Conservation (phyloP, 2,329 filamentous ascomycete species). For the Fusarium sulawesiense region DNA sequence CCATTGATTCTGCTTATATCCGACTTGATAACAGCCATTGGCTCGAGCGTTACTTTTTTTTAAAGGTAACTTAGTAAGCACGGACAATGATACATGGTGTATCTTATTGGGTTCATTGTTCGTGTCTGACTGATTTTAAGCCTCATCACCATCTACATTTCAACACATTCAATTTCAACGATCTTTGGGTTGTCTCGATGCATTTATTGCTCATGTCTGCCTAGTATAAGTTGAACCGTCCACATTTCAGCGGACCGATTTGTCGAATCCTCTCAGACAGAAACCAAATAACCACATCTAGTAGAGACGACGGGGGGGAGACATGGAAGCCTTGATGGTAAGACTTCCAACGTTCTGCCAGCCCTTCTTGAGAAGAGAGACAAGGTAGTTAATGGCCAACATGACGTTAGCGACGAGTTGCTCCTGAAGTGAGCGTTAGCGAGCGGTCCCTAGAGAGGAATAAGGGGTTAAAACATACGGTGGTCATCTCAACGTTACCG, state of each 20-base stretch:
- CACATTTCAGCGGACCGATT: slow-evolving; percentile 35
- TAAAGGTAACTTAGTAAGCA: background rate
- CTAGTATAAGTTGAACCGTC: slow-evolving; percentile 33
- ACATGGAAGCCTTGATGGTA: slow-evolving; percentile 99
- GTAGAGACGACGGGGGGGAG: slow-evolving; percentile 97
- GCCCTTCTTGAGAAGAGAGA: slow-evolving; percentile 99
- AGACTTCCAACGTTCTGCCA: slow-evolving; percentile 99
- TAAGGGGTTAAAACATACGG: background rate
- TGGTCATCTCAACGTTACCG: slow-evolving; percentile 95
- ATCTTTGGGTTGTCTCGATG: slow-evolving; percentile 21
- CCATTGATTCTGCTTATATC: background rate
- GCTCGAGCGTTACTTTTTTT: background rate
- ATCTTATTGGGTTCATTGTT: background rate
- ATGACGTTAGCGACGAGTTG: slow-evolving; percentile 99
- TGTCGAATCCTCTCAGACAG: slow-evolving; percentile 38
- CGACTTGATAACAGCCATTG: background rate
- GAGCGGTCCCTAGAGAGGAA: background rate
- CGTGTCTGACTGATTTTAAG: background rate
- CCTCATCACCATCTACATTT: background rate
- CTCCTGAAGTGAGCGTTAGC: slow-evolving; percentile 64
- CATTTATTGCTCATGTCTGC: slow-evolving; percentile 37
- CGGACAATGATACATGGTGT: background rate
- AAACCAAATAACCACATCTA: slow-evolving; percentile 63
- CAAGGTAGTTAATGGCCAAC: slow-evolving; percentile 99
- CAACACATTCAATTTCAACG: background rate